Percentiles rank a stretch among this genome's conserved stretches.
Evolutionary conservation across 352 stramenopile genomes (phyloP).

Genomic region (Phytopythium kandeliae): DNA sequence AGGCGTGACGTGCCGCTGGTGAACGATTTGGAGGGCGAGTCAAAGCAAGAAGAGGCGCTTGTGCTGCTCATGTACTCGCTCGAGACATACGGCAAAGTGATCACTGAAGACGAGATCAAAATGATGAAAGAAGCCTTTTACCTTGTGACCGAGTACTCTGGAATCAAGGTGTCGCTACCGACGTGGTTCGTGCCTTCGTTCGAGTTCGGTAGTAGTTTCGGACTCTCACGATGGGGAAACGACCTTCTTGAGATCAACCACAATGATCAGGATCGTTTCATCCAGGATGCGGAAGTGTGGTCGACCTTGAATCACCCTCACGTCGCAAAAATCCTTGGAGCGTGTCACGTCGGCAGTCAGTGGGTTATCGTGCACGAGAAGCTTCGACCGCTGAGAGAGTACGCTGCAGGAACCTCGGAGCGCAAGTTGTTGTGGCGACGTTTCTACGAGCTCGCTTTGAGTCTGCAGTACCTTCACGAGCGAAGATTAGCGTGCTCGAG

Average conservation of each 20-base stretch:
- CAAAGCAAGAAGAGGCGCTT: neutral
- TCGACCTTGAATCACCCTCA: neutral
- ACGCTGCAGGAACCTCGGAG: neutral
- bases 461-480: neutral
- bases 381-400: neutral
- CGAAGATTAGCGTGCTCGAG: neutral
- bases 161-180: neutral
- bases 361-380: neutral
- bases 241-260: neutral
- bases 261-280: neutral
- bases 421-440: constrained; percentile 2
- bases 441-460: neutral
- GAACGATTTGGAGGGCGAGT: neutral
- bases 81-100: neutral
- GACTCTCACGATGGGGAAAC: constrained; percentile 2
- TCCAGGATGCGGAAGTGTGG: neutral
- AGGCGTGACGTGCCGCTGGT: neutral
- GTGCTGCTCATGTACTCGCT: constrained; percentile 1
- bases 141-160: neutral
- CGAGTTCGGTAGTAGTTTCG: neutral
- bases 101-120: neutral
- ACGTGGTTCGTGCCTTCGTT: constrained; percentile 1
- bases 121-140: neutral
- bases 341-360: neutral
- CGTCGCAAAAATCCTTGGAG: constrained; percentile 2